Base-by-base conservation (phyloP, 305 asterid species). In the Solanum chacoense region DNA sequence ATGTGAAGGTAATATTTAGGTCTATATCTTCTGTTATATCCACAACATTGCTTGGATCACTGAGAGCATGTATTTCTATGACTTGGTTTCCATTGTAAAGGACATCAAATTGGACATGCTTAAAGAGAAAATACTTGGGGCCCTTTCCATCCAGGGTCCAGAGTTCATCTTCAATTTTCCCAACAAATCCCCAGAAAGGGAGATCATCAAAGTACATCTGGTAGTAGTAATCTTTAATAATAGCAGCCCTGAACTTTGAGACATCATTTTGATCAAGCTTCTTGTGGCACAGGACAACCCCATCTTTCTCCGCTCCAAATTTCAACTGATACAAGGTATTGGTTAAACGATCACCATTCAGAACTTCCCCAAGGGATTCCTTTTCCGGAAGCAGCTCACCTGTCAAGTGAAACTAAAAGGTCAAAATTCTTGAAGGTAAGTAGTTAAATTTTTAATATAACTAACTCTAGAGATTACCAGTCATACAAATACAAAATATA, bases 151-250 rank as follows among this genome's bases (percentile, higher is more conserved):
- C 94, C 42, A 71, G 75, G 81, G 90, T 89, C 94, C 92, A 92
- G 79, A 87, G 92, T 91, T 72, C 95, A 24, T 93, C 92, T 94
- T 97, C 98, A 90, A 94, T 93, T 93, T 96, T 97, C 88, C 99
- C 99, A 29, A 97, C 87, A 93, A 94, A 96, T 79, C 96, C 99
- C 99, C 99, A 97, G 42, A 96, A 84, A 80, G 99, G 99, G 90
- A 96, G 99, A 92, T 95, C 96, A 86, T 95, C 99, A 90, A 90
- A 95, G 93, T 96, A 96, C 96, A 95, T 95, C 90, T 95, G 96
- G 91, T 91, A 97, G 93, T 95, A 97, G 91, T 91, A 96, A 67
- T 96, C 96, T 37, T 93, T 93, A 59, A 42, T 75, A 90, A 96
- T 91, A 87, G 98, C 96, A 85, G 92, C 89, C 92, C 93, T 95